Base-by-base conservation (phyloP, 306 rosid species). In the Benincasa hispida region DNA sequence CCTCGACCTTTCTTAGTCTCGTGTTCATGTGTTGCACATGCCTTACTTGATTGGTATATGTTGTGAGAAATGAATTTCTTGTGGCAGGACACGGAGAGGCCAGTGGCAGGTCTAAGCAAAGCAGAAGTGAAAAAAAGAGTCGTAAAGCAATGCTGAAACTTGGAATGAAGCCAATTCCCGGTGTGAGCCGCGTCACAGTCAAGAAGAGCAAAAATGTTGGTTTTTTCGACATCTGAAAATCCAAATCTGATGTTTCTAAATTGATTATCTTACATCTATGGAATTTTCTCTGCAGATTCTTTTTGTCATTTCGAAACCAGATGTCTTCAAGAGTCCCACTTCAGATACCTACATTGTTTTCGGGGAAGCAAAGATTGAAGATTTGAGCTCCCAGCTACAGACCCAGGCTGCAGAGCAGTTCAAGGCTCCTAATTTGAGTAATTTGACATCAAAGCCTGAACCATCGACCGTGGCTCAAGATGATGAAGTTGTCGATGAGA, bases 61-160 rank as follows among this genome's bases (percentile, higher is more conserved):
- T 47, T 9, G 58, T 70, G 75, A 70, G 48, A 28, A 30, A 1
- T 32, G 56, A 24, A 21, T 65, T 77, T 54, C 10, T 50, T 30
- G 42, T 77, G 62, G 24, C 75, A 77, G 80, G 74, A 28, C 80
- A 50, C 1, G 80, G 80, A 88, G 98, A 88, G 59, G 87, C 80
- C 22, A 50, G 80, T 61, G 99, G 89, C 72, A 86, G 90, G 66
- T 92, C 98, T 34, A 95, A 95, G 83, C 99, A 95, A 83, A 92
- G 97, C 92, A 84, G 98, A 83, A 95, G 98, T 15, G 99, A 95
- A 85, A 95, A 95, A 87, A 95, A 95, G 88, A 95, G 98, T 72
- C 88, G 98, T 66, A 95, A 95, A 80, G 99, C 98, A 21, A 90
- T 95, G 98, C 55, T 95, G 91, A 92, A 95, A 88, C 88, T 95